A percentile compares a stretch with the other conserved stretches of the same genome.
These are phyloP conservation scores for Lactarius hengduanensis DNA, from an alignment of 768 basidiomycete species.

Conservation along the genomic window DNA sequence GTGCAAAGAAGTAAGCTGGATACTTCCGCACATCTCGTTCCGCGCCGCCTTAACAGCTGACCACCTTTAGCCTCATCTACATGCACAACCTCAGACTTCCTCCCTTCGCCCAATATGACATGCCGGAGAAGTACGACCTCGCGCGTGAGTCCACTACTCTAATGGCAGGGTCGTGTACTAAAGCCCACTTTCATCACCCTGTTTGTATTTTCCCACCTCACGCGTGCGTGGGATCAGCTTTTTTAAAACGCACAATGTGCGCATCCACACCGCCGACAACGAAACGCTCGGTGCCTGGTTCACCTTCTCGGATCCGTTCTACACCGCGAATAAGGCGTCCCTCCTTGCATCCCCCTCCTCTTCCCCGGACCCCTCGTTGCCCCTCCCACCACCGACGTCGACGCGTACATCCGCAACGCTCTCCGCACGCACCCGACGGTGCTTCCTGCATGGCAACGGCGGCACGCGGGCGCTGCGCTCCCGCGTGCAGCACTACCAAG, in stretches of 20 bases:
- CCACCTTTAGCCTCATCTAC: constrained; percentile 50
- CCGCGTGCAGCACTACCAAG: constrained; percentile 68
- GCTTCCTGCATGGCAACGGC: constrained; percentile 90
- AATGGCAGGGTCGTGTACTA: not conserved
- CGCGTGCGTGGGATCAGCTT: constrained; percentile 11
- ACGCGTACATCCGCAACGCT: constrained; percentile 51
- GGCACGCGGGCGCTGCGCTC: constrained; percentile 68
- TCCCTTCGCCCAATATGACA: constrained; percentile 56
- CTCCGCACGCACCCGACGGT: constrained; percentile 64
- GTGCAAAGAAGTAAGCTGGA: constrained; percentile 66
- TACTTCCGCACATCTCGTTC: not conserved
- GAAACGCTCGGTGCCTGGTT: constrained; percentile 86
- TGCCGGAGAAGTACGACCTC: constrained; percentile 77
- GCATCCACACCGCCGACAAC: constrained; percentile 72
- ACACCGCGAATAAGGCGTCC: constrained; percentile 37
- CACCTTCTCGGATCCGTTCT: constrained; percentile 64
- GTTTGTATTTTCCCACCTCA: not conserved
- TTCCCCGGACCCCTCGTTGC: constrained; percentile 36
- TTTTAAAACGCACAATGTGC: constrained; percentile 70
- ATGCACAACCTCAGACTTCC: constrained; percentile 68
- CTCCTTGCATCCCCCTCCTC: constrained; percentile 40
- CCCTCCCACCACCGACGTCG: constrained; percentile 31
- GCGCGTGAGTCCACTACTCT: constrained; percentile 56
- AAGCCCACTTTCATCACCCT: not conserved
- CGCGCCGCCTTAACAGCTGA: constrained; percentile 12